These are phyloP conservation scores for Haberlea rhodopensis DNA, from an alignment of 257 asterid genomes.

Conservation along the genomic window DNA sequence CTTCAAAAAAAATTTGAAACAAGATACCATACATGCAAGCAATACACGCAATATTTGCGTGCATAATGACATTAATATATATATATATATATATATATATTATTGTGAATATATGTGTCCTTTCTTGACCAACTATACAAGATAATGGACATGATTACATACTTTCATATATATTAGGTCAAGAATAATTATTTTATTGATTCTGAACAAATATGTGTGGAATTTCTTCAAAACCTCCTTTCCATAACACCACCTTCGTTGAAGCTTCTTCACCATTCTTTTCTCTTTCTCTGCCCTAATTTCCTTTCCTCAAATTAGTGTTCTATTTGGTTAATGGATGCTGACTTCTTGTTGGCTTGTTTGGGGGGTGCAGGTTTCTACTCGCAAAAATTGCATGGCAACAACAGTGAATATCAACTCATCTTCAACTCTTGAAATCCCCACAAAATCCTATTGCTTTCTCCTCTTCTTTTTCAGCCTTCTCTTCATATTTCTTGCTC, in stretches of 20 bases:
- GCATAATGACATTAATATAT: no score
- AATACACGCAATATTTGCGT: no score
- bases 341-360: conserved; percentile 43
- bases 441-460: conserved; percentile 23
- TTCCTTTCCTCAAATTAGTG: neutral
- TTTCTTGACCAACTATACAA: no score
- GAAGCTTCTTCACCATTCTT: conserved; percentile 22
- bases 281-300: conserved; percentile 15
- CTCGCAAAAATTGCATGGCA: conserved; percentile 72
- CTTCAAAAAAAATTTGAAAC: no score
- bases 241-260: conserved; percentile 27
- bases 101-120: no score
- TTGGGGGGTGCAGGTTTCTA: conserved; percentile 50
- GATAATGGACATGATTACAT: no score
- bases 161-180: no score
- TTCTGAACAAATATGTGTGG: conserved; percentile 34
- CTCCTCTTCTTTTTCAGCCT: conserved; percentile 28
- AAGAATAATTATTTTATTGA: no score
- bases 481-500: conserved; percentile 33
- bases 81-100: no score
- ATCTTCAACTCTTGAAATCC: conserved; percentile 23
- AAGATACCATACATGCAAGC: no score
- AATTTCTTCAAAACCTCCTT: conserved; percentile 47
- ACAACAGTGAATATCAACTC: conserved; percentile 33
- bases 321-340: conserved; percentile 57